Base-by-base conservation (phyloP, 2,329 filamentous ascomycete species). In the Sordariomycetes sp. region DNA sequence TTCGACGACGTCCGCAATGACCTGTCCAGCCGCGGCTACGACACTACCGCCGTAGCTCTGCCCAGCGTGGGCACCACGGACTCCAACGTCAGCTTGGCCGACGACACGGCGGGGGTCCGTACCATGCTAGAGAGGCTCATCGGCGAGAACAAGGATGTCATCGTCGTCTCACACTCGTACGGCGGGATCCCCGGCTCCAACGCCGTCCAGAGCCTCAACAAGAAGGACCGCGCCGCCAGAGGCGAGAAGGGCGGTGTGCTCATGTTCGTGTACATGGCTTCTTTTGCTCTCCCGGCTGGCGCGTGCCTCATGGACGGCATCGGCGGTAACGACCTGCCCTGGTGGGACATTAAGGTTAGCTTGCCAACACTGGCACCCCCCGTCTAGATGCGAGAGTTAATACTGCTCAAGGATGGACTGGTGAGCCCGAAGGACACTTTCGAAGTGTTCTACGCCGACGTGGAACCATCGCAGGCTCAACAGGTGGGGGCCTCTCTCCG, bases 141-240 rank as follows among this genome's bases (percentile, higher is more conserved):
- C 6, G 52, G 55, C 15, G 36, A 45, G 4, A 56, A 56, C 12
- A 59, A 60, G 30, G 49, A 65, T 19, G 53, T 68, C 11, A 42
- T 67, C 1, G 51, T 68, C 3, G 42, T 61, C 5, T 49, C 55
- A 5, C 63, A 69, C 40, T 65, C 58, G 3, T 66, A 64, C 46
- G 56, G 58, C n/a, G 64, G 63, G 11, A 46, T 62, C 1, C 48
- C 63, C 2, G 55, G 52, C 7, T 48, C 51, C 19, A 57, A 57
- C 30, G 63, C 58, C 1, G 43, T 65, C 8, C 41, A 47, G 10
- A 57, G 56, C 1, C 45, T 59, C 2, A 50, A 54, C 3, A 53
- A 58, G 31, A 48, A 47, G 23, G 43, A 57, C 15, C 50, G 61
- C 8, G 39, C 44, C 19, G 40, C 38, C 0, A 42, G 45, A 2